These are phyloP conservation scores for Clonostachys byssicola DNA, from an alignment of 2,329 filamentous ascomycete genomes.

Conservation along the genomic window DNA sequence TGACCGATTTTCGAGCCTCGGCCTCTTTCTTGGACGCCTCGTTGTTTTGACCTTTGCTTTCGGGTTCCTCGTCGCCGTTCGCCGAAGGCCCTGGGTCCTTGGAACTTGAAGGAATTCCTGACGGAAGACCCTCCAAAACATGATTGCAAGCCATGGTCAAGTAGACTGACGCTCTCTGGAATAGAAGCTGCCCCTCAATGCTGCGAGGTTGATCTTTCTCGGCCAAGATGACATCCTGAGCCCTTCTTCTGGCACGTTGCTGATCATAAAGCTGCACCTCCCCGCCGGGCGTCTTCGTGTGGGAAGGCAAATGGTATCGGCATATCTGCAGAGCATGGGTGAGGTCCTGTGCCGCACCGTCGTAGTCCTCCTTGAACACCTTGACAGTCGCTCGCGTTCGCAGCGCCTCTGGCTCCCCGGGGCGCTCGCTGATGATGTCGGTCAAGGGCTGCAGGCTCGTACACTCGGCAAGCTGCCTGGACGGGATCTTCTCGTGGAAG, in stretches of 20 bases:
- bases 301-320: slow-evolving; percentile 48
- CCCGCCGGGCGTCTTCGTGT: slow-evolving; percentile 20
- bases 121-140: slow-evolving; percentile 25
- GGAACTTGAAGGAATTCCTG: too few relatives aligned
- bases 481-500: slow-evolving; percentile 87
- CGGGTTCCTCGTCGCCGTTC: background rate
- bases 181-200: slow-evolving; percentile 69
- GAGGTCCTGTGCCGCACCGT: slow-evolving; percentile 66
- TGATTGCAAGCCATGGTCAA: slow-evolving; percentile 66
- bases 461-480: slow-evolving; percentile 65
- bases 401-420: slow-evolving; percentile 61
- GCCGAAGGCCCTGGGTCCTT: background rate
- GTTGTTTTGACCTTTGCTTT: slow-evolving; percentile 3
- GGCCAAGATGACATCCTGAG: slow-evolving; percentile 26
- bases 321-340: slow-evolving; percentile 58
- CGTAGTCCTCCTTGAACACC: slow-evolving; percentile 71
- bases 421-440: slow-evolving; percentile 61
- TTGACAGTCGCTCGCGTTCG: slow-evolving; percentile 72
- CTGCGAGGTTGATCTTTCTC: slow-evolving; percentile 58
- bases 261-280: slow-evolving; percentile 39
- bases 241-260: slow-evolving; percentile 13
- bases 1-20: slow-evolving; percentile 58
- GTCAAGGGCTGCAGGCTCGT: slow-evolving; percentile 64
- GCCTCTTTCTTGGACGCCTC: slow-evolving; percentile 7
- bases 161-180: slow-evolving; percentile 71